Percentiles rank a stretch among this genome's conserved stretches.
phyloP scores from a whole-genome alignment of 1,139 yeast species.

The Petasospora rhodanensis region DNA sequence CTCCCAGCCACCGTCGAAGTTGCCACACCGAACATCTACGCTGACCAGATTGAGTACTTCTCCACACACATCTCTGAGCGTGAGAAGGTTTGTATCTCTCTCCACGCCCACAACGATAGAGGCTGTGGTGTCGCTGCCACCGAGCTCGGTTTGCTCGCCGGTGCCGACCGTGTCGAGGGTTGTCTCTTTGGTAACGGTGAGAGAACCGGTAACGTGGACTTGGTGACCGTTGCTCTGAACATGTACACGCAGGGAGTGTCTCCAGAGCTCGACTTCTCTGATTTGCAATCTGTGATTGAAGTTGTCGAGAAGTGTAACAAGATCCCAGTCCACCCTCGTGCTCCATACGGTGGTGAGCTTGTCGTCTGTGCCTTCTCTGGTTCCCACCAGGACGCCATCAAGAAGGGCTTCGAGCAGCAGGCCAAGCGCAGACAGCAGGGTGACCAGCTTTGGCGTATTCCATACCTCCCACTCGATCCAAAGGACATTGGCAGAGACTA shows the following conservation, averaged over 20 bases:
- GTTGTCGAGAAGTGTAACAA: constrained; percentile 92
- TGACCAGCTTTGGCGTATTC: constrained; percentile 68
- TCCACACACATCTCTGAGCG: constrained; percentile 73
- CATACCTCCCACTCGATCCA: constrained; percentile 95
- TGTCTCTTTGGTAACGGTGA: constrained; percentile 98
- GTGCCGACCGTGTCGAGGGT: constrained; percentile 97
- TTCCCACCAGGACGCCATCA: constrained; percentile 97
- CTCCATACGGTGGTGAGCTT: constrained; percentile 95
- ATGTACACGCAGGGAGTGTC: constrained; percentile 91
- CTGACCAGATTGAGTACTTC: constrained; percentile 94
- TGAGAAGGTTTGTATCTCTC: constrained; percentile 80
- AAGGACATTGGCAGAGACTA: constrained; percentile 93
- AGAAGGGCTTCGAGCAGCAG: constrained; percentile 80
- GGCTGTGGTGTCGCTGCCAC: constrained; percentile 99
- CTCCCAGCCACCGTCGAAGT: constrained; percentile 98
- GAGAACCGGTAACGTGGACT: constrained; percentile 96
- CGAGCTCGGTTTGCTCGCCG: constrained; percentile 89
- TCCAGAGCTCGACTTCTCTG: constrained; percentile 84
- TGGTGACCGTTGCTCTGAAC: constrained; percentile 88
- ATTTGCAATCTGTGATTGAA: constrained; percentile 74
- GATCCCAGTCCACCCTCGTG: constrained; percentile 88
- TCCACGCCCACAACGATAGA: constrained; percentile 95
- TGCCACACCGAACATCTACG: constrained; percentile 89
- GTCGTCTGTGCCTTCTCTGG: constrained; percentile 97
- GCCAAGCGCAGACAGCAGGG: constrained; percentile 44